These are phyloP conservation scores for Vicia faba DNA, from an alignment of 306 rosid species.

Conservation along the genomic window DNA sequence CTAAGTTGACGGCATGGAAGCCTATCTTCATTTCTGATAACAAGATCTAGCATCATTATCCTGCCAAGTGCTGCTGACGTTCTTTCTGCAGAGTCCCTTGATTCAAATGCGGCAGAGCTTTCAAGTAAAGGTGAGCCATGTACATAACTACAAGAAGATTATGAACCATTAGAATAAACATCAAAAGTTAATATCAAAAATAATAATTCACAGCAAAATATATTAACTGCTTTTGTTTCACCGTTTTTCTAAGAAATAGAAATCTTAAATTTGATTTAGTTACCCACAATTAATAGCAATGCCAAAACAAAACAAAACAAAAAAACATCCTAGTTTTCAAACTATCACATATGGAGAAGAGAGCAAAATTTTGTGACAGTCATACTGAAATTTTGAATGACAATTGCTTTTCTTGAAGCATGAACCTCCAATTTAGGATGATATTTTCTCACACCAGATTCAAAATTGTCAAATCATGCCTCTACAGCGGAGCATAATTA, in stretches of 20 bases:
- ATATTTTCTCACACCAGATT: background rate
- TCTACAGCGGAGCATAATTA: background rate
- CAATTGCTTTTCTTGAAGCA: background rate
- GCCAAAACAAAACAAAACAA: background rate
- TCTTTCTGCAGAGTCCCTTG: slow-evolving; percentile 63
- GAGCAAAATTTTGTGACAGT: background rate
- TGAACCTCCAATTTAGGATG: background rate
- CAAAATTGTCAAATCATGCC: background rate
- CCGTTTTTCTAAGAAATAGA: background rate
- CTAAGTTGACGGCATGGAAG: slow-evolving; percentile 87
- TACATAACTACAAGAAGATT: slow-evolving; percentile 63
- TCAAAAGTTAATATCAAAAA: slow-evolving; percentile 16
- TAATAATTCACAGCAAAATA: slow-evolving; percentile 9
- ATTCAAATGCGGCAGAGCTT: slow-evolving; percentile 73
- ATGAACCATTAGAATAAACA: slow-evolving; percentile 31
- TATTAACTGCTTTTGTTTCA: slow-evolving; percentile 15
- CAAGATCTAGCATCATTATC: slow-evolving; percentile 82
- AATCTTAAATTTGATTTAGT: background rate
- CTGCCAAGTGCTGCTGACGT: slow-evolving; percentile 84
- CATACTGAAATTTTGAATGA: background rate
- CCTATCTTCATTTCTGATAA: slow-evolving; percentile 96
- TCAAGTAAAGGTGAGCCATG: slow-evolving; percentile 93
- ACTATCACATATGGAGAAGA: background rate
- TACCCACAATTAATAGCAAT: background rate
- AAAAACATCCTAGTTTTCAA: background rate